These are phyloP conservation scores for Stellera chamaejasme DNA, from an alignment of 345 rosid species.

Conservation along the genomic window DNA sequence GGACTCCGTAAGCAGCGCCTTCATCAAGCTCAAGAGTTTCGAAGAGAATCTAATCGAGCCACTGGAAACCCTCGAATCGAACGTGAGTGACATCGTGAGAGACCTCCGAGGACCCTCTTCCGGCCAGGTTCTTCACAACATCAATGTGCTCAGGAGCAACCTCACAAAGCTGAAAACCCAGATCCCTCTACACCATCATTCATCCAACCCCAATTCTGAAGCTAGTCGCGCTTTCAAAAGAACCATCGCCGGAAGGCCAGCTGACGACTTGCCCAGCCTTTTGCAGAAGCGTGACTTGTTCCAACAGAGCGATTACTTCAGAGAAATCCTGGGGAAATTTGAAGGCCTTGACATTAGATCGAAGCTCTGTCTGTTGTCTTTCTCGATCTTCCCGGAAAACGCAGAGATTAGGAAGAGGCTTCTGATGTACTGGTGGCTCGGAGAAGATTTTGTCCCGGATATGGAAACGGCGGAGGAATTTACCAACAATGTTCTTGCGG, in stretches of 20 bases:
- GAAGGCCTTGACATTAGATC: background rate
- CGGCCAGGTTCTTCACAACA: slow-evolving; percentile 7
- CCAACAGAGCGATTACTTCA: slow-evolving; percentile 2
- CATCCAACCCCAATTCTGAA: slow-evolving; percentile 2
- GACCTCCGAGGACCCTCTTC: background rate
- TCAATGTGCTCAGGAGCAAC: slow-evolving; percentile 20
- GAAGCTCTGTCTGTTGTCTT: slow-evolving; percentile 29
- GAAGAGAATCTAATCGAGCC: slow-evolving; percentile 3
- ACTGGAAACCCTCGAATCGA: slow-evolving; percentile 3
- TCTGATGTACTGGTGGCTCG: slow-evolving; percentile 51
- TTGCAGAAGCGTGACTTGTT: slow-evolving; percentile 7
- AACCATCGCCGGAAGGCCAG: slow-evolving; percentile 8
- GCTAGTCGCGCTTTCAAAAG: slow-evolving; percentile 11
- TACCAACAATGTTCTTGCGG: slow-evolving; percentile 5
- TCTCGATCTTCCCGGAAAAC: slow-evolving; percentile 38
- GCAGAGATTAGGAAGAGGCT: slow-evolving; percentile 33
- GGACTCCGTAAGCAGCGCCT: slow-evolving; percentile 1
- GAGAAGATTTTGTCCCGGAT: slow-evolving; percentile 25
- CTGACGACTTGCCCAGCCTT: slow-evolving; percentile 12
- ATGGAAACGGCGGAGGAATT: slow-evolving; percentile 4
- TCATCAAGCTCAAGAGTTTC: slow-evolving; percentile 6
- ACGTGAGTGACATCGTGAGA: slow-evolving; percentile 3
- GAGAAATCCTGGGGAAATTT: slow-evolving; percentile 5
- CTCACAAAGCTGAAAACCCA: slow-evolving; percentile 25
- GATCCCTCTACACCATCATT: slow-evolving; percentile 18